Evolutionary conservation across 345 rosid genomes (phyloP).

Genomic region (Linum usitatissimum): DNA sequence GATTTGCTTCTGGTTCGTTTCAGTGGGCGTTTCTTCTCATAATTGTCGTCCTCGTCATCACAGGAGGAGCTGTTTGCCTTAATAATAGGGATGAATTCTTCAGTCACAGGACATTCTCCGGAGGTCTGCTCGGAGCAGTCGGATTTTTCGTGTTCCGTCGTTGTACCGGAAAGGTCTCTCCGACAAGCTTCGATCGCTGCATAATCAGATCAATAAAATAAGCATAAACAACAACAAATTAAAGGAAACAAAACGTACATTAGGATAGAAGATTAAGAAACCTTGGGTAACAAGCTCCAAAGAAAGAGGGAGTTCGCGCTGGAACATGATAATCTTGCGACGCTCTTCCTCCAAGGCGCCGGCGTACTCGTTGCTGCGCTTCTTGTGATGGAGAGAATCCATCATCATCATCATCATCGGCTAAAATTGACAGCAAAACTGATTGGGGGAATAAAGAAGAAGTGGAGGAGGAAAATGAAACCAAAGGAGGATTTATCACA

Average conservation of each 20-base stretch:
- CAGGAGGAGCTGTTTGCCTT: constrained; percentile 19
- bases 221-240: not conserved
- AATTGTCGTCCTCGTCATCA: constrained; percentile 20
- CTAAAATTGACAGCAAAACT: too few relatives aligned
- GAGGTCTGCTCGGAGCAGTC: constrained; percentile 86
- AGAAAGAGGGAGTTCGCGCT: constrained; percentile 91
- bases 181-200: constrained; percentile 78
- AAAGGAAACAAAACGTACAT: not conserved
- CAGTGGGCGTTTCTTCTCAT: constrained; percentile 5
- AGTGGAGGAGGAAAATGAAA: too few relatives aligned
- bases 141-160: constrained; percentile 38
- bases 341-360: constrained; percentile 77
- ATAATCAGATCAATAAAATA: not conserved
- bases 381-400: constrained; percentile 42
- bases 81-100: constrained; percentile 71
- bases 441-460: not conserved
- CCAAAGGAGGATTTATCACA: not conserved
- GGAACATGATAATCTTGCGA: constrained; percentile 79
- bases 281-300: constrained; percentile 88
- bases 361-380: constrained; percentile 47
- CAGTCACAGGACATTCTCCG: constrained; percentile 59
- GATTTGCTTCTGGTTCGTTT: constrained; percentile 33
- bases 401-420: constrained; percentile 8
- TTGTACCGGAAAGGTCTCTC: constrained; percentile 56
- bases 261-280: constrained; percentile 2